These are phyloP conservation scores for Cercospora sp. DNA, from an alignment of 2,329 filamentous ascomycete genomes.

Conservation along the genomic window DNA sequence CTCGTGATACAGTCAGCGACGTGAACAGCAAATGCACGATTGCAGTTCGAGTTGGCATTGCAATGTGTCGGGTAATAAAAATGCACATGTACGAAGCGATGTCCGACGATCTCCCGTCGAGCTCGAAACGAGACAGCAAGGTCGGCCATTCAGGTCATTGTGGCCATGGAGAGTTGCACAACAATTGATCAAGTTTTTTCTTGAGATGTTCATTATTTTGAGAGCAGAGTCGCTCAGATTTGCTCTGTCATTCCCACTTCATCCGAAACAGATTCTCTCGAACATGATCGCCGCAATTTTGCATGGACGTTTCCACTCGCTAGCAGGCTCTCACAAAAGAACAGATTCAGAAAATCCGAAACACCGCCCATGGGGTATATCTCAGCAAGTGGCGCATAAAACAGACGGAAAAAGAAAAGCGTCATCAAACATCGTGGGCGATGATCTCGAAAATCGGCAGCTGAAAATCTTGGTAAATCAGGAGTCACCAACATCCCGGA, in stretches of 20 bases:
- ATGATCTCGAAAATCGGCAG: not conserved
- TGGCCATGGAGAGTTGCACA: not conserved
- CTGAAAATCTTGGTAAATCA: conserved; percentile 34
- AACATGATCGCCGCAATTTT: not conserved
- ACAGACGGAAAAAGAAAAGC: not conserved
- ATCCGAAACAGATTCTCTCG: not conserved
- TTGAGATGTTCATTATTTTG: not conserved
- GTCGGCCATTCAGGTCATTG: not conserved
- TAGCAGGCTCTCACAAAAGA: not conserved
- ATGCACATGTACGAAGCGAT: not conserved
- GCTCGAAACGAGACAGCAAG: not conserved
- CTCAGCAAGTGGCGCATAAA: not conserved
- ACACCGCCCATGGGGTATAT: not conserved
- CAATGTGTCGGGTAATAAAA: not conserved
- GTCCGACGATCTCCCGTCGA: not conserved
- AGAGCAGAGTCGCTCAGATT: not conserved
- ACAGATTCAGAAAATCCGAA: not conserved
- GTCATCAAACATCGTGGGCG: not conserved
- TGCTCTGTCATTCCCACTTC: not conserved
- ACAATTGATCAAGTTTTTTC: not conserved
- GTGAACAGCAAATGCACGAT: not conserved
- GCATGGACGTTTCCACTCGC: not conserved
- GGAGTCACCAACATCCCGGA: conserved; percentile 66
- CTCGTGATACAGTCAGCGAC: not conserved
- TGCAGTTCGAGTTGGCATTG: not conserved